Conservation (phyloP, 2,329 filamentous ascomycete species). For the Ophiostoma ips region DNA sequence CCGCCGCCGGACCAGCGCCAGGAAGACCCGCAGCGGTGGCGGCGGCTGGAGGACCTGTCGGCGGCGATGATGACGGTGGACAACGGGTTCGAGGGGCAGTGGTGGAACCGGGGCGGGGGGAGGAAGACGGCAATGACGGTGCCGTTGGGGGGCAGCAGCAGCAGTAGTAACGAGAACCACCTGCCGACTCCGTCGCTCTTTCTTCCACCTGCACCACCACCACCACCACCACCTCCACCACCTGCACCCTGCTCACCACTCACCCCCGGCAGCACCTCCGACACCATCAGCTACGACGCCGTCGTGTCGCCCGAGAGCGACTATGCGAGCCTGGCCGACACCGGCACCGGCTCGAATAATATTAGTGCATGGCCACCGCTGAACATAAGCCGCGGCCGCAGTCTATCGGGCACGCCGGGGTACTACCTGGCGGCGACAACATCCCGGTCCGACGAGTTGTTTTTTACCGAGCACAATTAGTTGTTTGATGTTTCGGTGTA, state of each 20-base stretch:
- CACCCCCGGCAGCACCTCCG: too few relatives aligned
- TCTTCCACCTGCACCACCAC: not conserved
- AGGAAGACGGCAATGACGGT: not conserved
- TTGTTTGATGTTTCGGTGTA: too few relatives aligned
- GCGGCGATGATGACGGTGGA: constrained; percentile 42
- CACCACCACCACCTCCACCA: too few relatives aligned
- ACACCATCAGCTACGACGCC: too few relatives aligned
- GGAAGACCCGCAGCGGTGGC: constrained; percentile 8
- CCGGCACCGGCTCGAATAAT: too few relatives aligned
- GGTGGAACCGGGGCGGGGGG: constrained; percentile 39
- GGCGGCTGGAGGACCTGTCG: constrained; percentile 34
- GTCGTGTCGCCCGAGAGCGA: constrained; percentile 11
- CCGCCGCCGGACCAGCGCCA: too few relatives aligned
- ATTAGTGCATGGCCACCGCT: too few relatives aligned
- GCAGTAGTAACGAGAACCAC: not conserved
- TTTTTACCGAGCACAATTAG: constrained; percentile 13
- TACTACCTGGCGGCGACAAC: too few relatives aligned
- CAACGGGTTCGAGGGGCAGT: constrained; percentile 44
- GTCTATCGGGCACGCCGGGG: constrained; percentile 14
- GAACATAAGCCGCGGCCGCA: too few relatives aligned
- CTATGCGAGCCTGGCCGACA: constrained; percentile 17
- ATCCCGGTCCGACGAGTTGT: constrained; percentile 30
- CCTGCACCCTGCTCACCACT: too few relatives aligned
- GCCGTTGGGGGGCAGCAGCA: not conserved
- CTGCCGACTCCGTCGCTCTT: not conserved